Percentiles rank a stretch among this genome's conserved stretches.
phyloP scores from a whole-genome alignment of 352 stramenopile genomes.

The Globisporangium abappressorium region DNA sequence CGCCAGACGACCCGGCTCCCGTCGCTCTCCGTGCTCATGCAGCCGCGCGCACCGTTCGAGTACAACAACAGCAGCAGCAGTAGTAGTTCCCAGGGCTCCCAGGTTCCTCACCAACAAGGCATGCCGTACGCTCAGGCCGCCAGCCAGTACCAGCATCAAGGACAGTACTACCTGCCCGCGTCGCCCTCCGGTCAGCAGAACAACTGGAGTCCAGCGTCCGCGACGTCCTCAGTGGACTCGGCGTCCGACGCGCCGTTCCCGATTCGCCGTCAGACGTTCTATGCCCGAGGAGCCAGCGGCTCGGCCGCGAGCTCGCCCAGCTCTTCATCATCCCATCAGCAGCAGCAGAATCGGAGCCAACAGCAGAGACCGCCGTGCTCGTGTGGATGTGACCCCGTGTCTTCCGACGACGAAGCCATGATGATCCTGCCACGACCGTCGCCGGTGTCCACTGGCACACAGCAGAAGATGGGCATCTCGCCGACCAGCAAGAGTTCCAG shows the following conservation, averaged over 20 bases:
- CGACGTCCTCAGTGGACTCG: constrained; percentile 13
- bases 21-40: constrained; percentile 21
- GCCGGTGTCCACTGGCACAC: not conserved
- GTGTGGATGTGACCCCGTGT: constrained; percentile 15
- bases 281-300: not conserved
- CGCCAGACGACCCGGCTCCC: not conserved
- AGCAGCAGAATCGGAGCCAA: not conserved
- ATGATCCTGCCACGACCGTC: not conserved
- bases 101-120: not conserved
- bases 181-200: not conserved
- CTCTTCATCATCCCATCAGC: not conserved
- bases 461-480: constrained; percentile 10
- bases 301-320: not conserved
- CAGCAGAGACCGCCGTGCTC: constrained; percentile 5
- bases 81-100: not conserved
- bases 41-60: constrained; percentile 3
- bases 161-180: constrained; percentile 10
- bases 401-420: constrained; percentile 12
- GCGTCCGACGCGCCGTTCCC: constrained; percentile 3
- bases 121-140: not conserved
- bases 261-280: constrained; percentile 17
- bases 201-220: constrained; percentile 12
- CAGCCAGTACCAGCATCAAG: not conserved
- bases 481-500: constrained; percentile 12
- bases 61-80: not conserved